Conservation (phyloP, 441 rosid species). For the Croton laevigatus region DNA sequence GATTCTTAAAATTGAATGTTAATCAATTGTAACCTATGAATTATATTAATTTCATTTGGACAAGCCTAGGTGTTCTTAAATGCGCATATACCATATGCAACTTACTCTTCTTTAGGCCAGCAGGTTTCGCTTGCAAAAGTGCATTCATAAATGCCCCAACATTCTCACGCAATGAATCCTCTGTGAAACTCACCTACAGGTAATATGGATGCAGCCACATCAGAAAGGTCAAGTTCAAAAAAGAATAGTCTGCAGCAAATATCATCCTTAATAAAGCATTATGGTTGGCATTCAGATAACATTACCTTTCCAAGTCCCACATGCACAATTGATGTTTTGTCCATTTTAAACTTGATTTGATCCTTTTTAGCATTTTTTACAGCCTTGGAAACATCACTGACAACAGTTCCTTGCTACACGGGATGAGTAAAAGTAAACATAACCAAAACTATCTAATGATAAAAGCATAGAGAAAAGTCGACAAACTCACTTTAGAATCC, state of each 20-base stretch:
- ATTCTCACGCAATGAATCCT: conserved; percentile 73
- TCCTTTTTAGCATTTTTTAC: conserved; percentile 79
- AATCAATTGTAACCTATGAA: no score
- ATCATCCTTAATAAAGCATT: neutral
- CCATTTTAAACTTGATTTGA: conserved; percentile 83
- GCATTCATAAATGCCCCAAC: conserved; percentile 91
- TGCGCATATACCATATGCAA: conserved; percentile 8
- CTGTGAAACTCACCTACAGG: conserved; percentile 64
- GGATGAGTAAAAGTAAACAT: conserved; percentile 17
- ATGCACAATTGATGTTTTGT: conserved; percentile 85
- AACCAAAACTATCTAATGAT: neutral
- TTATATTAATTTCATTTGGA: no score
- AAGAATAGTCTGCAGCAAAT: neutral
- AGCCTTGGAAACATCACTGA: conserved; percentile 67
- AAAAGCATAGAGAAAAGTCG: neutral
- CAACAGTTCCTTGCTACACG: conserved; percentile 86
- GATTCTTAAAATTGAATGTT: no score
- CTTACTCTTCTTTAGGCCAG: conserved; percentile 93
- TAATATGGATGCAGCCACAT: conserved; percentile 11
- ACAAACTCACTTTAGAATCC: conserved; percentile 68
- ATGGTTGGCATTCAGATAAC: conserved; percentile 16
- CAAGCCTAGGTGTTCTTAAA: neutral
- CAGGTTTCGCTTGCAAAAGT: conserved; percentile 89
- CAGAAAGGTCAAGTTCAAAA: conserved; percentile 3
- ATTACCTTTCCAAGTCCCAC: conserved; percentile 91